Conservation (phyloP, 2,329 filamentous ascomycete species). For the Sclerotinia glacialis region DNA sequence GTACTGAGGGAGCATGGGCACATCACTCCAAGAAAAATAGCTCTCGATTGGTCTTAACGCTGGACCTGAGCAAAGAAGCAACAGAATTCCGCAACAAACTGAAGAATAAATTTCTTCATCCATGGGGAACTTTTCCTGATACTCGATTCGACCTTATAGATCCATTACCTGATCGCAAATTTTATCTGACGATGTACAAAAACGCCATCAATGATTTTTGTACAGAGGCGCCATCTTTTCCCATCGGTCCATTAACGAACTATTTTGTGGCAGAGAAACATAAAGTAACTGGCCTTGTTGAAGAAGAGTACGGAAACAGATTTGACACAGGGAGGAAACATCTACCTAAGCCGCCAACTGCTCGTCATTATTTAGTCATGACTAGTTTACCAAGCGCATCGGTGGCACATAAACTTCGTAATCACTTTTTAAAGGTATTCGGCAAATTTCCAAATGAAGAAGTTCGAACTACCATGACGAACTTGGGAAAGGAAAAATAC, state of each 20-base stretch:
- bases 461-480: not conserved
- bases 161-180: not conserved
- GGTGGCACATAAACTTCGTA: not conserved
- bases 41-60: conserved; percentile 2
- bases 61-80: not conserved
- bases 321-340: too few species aligned
- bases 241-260: not conserved
- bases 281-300: not conserved
- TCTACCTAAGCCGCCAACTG: not conserved
- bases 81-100: not conserved
- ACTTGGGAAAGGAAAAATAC: not conserved
- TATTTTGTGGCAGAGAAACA: not conserved
- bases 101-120: not conserved
- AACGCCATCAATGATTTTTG: not conserved
- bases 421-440: not conserved
- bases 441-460: not conserved
- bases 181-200: conserved; percentile 10
- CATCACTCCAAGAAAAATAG: not conserved
- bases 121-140: not conserved
- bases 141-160: conserved; percentile 6
- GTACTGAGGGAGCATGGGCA: not conserved
- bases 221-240: not conserved
- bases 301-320: not conserved
- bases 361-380: not conserved
- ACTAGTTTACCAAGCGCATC: not conserved